Evolutionary conservation across 257 asterid genomes (phyloP).

Genomic region (Nicotiana attenuata): DNA sequence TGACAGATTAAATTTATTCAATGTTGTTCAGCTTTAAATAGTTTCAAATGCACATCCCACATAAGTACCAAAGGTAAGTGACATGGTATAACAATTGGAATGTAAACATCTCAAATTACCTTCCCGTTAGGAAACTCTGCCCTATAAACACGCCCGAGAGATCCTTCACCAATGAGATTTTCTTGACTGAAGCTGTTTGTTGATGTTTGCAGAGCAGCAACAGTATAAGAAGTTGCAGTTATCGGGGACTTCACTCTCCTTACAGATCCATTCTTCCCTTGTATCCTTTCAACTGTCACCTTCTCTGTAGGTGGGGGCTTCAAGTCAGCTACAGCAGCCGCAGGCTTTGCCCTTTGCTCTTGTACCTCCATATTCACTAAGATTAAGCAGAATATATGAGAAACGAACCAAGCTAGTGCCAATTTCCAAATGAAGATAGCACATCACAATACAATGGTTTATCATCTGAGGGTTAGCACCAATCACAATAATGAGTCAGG

Average conservation of each 20-base stretch:
- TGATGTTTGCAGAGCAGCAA: slow-evolving; percentile 84
- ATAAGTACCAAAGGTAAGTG: neutral
- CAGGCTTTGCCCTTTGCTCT: slow-evolving; percentile 53
- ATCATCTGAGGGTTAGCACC: neutral
- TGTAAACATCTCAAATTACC: slow-evolving; percentile 41
- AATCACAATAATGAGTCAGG: neutral
- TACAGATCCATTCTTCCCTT: slow-evolving; percentile 69
- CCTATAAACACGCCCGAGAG: slow-evolving; percentile 91
- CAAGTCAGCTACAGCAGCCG: slow-evolving; percentile 48
- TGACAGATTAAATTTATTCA: neutral
- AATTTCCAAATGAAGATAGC: neutral
- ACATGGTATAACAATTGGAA: neutral
- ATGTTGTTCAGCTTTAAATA: neutral
- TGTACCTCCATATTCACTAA: slow-evolving; percentile 61
- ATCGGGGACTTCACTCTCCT: slow-evolving; percentile 67
- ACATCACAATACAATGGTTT: neutral
- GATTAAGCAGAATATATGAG: slow-evolving; percentile 13
- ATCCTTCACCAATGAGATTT: slow-evolving; percentile 91
- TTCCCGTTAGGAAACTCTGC: slow-evolving; percentile 86
- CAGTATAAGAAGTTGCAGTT: slow-evolving; percentile 74
- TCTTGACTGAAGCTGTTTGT: slow-evolving; percentile 97
- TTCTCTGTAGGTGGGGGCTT: slow-evolving; percentile 70
- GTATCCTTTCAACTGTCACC: slow-evolving; percentile 52
- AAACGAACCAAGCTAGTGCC: neutral
- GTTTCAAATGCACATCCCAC: neutral